Base-by-base conservation (phyloP, 192 early-diverging fungal species). In the Thamnidium elegans region DNA sequence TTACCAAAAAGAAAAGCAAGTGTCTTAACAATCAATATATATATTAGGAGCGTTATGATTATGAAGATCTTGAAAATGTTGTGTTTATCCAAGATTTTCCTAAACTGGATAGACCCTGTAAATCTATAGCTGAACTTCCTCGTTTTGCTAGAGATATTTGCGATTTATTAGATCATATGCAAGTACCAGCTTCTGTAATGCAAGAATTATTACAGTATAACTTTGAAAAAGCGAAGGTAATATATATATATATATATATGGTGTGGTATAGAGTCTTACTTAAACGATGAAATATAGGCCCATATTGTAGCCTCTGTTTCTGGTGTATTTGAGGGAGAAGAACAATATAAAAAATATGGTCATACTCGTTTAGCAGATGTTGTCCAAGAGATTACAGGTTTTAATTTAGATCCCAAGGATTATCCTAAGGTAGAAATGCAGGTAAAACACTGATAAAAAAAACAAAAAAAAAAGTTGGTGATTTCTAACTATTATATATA, bases 61-160 rank as follows among this genome's bases (percentile, higher is more conserved):
- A 84, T 78, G 58, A 74, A 7, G 66, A 81, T 15, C 55, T 89
- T 13, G 79, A 82, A 8, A 89, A 89, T 68, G 80, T 81, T 4
- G 63, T 89, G 20, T 89, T 79, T 71, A 83, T 89, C 10, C 87
- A 89, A 55, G 87, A 89, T 51, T 78, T 89, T 47, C 72, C 76
- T 1, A 43, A 73, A 17, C 73, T 67, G 0, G 43, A 73, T 11
- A 45, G 19, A 1, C 46, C 55, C 0, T 31, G 50, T 0, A 45
- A 52, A 0, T 47, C 50, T 45, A 62, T 46, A 1, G 45, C 42
- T 3, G 43, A 66, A 1, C 31, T 75, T 0, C 77, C 77, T 0
- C 59, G 61, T 5, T 89, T 89, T 73, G 77, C 81, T 3, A n/a
- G 42, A 7, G 63, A 73, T 14, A 55, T 89, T 20, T 39, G 62